Conservation (phyloP, 257 asterid species). For the Salvia hispanica region DNA sequence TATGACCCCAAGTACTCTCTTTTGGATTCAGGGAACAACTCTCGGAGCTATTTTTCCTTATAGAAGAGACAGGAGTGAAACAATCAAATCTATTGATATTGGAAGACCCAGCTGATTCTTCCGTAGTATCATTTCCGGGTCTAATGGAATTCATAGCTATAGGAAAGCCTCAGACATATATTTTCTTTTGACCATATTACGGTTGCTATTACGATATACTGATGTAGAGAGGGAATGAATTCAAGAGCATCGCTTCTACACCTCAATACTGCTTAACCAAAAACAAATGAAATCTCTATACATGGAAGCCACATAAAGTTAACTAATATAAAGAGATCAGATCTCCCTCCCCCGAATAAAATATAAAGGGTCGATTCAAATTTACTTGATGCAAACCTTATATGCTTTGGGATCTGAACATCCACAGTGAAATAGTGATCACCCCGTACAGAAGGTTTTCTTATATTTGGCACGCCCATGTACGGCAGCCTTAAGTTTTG, state of each 20-base stretch:
- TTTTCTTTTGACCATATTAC: background rate
- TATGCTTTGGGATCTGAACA: slow-evolving; percentile 71
- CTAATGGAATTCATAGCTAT: no score
- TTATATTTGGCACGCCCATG: slow-evolving; percentile 90
- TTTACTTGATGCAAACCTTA: slow-evolving; percentile 54
- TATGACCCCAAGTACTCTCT: no score
- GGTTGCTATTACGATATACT: background rate
- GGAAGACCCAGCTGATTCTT: background rate
- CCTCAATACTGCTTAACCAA: slow-evolving; percentile 5
- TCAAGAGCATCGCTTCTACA: slow-evolving; percentile 1
- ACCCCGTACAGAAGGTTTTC: slow-evolving; percentile 74
- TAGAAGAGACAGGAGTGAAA: no score
- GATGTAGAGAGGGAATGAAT: background rate
- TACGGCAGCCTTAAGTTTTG: slow-evolving; percentile 59
- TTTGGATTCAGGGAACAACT: no score
- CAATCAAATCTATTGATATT: no score
- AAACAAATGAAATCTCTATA: background rate
- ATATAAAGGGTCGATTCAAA: background rate
- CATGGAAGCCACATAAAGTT: slow-evolving; percentile 12
- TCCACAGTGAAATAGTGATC: slow-evolving; percentile 84
- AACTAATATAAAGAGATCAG: slow-evolving; percentile 11
- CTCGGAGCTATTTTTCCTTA: no score
- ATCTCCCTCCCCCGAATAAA: no score
- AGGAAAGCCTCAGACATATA: background rate
- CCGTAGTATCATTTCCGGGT: background rate